A percentile compares a stretch with the other conserved stretches of the same genome.
Evolutionary conservation across 164 flowering plant species (phyloP).

Genomic region (Piper longum): DNA sequence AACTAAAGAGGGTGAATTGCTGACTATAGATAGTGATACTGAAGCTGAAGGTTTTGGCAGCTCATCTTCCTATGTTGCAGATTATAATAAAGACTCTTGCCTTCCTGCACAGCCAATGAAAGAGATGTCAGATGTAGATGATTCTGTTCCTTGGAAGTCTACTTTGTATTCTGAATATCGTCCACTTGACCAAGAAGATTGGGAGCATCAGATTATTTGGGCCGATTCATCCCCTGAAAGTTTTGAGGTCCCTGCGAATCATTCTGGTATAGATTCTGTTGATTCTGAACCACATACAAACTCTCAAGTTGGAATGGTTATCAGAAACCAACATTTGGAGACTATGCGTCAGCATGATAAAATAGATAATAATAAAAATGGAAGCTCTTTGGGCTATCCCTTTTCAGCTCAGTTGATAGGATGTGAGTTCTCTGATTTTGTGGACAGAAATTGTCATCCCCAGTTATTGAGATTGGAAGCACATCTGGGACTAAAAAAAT

Average conservation of each 20-base stretch:
- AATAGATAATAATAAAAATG: constrained; percentile 26
- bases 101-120: constrained; percentile 54
- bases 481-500: constrained; percentile 16
- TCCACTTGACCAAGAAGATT: constrained; percentile 76
- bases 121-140: constrained; percentile 16
- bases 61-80: constrained; percentile 12
- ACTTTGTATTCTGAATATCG: constrained; percentile 27
- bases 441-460: constrained; percentile 45
- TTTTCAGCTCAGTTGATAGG: constrained; percentile 50
- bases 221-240: constrained; percentile 37
- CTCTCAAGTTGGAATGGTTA: constrained; percentile 17
- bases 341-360: neutral
- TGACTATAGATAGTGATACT: constrained; percentile 12
- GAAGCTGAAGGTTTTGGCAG: constrained; percentile 18
- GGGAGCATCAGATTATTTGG: constrained; percentile 88
- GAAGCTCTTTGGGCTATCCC: constrained; percentile 16
- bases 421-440: constrained; percentile 17
- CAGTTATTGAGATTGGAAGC: constrained; percentile 77
- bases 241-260: constrained; percentile 26
- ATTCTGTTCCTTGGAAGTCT: constrained; percentile 23
- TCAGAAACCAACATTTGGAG: neutral
- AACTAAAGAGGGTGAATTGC: constrained; percentile 16
- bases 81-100: constrained; percentile 31
- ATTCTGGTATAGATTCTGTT: constrained; percentile 18
- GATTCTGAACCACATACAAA: constrained; percentile 19